Base-by-base conservation (phyloP, 225 moss, liverwort and hornwort species). In the Antitrichia curtipendula region DNA sequence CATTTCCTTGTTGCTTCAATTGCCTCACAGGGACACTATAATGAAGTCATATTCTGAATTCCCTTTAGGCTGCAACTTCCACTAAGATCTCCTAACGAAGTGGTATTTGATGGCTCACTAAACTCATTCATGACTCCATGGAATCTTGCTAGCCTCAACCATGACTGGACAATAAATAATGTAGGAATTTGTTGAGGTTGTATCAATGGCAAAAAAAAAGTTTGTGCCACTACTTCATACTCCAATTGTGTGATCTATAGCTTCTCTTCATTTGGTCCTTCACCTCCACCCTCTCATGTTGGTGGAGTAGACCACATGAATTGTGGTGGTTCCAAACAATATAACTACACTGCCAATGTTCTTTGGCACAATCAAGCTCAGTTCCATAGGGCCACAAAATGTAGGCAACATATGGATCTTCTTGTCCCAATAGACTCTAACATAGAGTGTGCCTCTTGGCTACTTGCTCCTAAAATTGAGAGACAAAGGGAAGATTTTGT, bases 11-110 rank as follows among this genome's bases (percentile, higher is more conserved):
- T 0, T 21, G 0, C 6, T 66, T 2, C 6, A n/a, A 66, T 66
- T 66, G n/a, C 10, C 1, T 66, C 3, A 21, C 2, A n/a, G 21
- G 12, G 0, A 66, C n/a, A n/a, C 21, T 2, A 21, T 12, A 66
- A 21, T 0, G 1, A 3, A 7, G 11, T 4, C 19, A 11, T 66
- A 21, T 66, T 32, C 19, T 0, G 0, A 0, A 21, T 0, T 12
- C 1, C 21, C n/a, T 0, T n/a, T n/a, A 6, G 6, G n/a, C 2
- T 11, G 3, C 10, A 19, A 64, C 11, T 36, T 20, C 11, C 1
- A 65, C 10, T 36, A 65, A 1, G 6, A 20, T 20, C 65, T 1
- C 20, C 20, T 20, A 10, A 36, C 11, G 4, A 18, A 1, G 36
- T 65, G 36, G 65, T 65, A 20, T 36, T 11, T 65, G 36, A 20